Base-by-base conservation (phyloP, 2,329 filamentous ascomycete species). In the Fusarium metavorans region DNA sequence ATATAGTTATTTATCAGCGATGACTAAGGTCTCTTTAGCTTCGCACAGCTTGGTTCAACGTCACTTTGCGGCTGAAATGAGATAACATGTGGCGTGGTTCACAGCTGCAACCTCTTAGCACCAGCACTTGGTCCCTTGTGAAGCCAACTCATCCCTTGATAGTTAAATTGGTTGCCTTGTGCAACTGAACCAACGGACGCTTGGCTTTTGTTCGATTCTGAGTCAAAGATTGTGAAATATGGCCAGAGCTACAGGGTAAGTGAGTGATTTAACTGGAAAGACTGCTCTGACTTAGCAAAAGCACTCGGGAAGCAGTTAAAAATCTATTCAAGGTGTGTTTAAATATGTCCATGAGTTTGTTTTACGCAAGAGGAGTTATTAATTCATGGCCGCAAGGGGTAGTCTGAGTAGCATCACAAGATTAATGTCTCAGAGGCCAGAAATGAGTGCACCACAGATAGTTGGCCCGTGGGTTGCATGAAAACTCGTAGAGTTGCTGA, bases 241-340 rank as follows among this genome's bases (percentile, higher is more conserved):
- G 5, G 8, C 3, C 5, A 23, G 7, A 25, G 4, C 23, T 48
- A 18, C 14, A 48, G 43, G 43, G 43, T 48, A 25, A 4, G 14
- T 16, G 2, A 3, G 43, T 25, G 23, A 16, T 4, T 18, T 5
- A 23, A 16, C 4, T 18, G 14, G 1, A 1, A 16, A 16, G 13
- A 9, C 14, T 18, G 2, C 23, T 25, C 6, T 25, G 14, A 10
- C 23, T 18, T 0, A 10, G 23, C 16, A 16, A 10, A 25, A 16
- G 14, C 23, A 16, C 14, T 18, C 5, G 2, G 14, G 14, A 25
- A 6, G 7, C 14, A 5, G 20, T 23, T 10, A 1, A 25, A 25
- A 3, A 23, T 9, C 13, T 25, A 8, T 16, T 14, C 1, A 3
- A 3, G 2, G 13, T 10, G 8, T 2, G 7, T 0, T 25, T 3